These are phyloP conservation scores for Metschnikowia noctiluminum DNA, from an alignment of 805 yeast genomes.

Conservation along the genomic window DNA sequence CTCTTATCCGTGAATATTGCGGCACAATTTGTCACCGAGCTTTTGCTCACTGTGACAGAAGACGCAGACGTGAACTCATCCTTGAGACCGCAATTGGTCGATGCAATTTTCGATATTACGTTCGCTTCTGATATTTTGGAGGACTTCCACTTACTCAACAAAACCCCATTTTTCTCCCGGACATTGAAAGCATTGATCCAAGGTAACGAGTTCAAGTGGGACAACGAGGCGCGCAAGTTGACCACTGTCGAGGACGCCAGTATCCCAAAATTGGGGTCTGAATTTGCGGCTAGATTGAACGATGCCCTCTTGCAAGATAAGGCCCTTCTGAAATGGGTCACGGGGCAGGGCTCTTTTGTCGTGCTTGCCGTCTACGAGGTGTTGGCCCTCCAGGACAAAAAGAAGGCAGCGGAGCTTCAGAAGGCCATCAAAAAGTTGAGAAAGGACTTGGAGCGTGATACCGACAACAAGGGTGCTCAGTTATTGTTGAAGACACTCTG, in stretches of 20 bases:
- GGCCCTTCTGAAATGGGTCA: conserved; percentile 58
- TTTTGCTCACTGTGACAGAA: conserved; percentile 55
- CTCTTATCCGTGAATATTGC: conserved; percentile 71
- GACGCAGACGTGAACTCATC: conserved; percentile 37
- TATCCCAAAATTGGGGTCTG: conserved; percentile 50
- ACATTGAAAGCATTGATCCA: conserved; percentile 73
- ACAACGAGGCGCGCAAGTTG: conserved; percentile 45
- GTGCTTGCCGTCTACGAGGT: conserved; percentile 77
- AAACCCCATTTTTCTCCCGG: conserved; percentile 68
- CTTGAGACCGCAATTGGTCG: conserved; percentile 48
- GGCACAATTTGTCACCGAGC: conserved; percentile 77
- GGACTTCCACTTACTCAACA: conserved; percentile 64
- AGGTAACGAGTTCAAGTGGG: conserved; percentile 79
- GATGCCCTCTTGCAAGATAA: conserved; percentile 50
- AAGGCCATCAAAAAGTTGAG: conserved; percentile 52
- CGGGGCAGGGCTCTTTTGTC: conserved; percentile 69
- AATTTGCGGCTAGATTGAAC: conserved; percentile 53
- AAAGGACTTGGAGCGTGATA: conserved; percentile 42
- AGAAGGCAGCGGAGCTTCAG: conserved; percentile 45
- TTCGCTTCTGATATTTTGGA: conserved; percentile 64
- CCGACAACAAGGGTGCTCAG: conserved; percentile 62
- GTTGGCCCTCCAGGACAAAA: conserved; percentile 38
- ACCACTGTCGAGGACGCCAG: conserved; percentile 29
- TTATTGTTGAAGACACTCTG: conserved; percentile 26
- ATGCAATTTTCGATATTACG: conserved; percentile 51